phyloP scores from a whole-genome alignment of 2,329 filamentous ascomycete species.

The Fusarium proliferatum region DNA sequence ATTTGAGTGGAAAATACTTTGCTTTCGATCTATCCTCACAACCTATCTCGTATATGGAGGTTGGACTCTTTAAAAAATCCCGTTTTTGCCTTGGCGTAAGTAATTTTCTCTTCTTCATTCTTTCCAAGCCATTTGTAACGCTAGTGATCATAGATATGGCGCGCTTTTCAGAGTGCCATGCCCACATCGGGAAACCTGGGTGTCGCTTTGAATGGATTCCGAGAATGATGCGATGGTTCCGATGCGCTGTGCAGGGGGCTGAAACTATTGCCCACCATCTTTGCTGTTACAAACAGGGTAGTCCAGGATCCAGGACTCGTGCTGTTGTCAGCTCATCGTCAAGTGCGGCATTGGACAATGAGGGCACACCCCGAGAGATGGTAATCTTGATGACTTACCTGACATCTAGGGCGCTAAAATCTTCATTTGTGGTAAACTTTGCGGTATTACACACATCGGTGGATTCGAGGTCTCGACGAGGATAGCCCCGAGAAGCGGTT shows the following conservation, averaged over 20 bases:
- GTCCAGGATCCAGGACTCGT: neutral
- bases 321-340: too few species aligned
- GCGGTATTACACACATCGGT: accelerated
- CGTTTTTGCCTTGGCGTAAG: neutral
- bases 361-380: neutral
- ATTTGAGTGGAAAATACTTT: neutral
- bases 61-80: neutral
- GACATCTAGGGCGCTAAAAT: accelerated
- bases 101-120: neutral
- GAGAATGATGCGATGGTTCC: neutral
- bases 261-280: too few species aligned
- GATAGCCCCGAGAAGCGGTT: neutral
- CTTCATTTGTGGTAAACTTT: neutral
- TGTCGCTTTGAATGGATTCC: neutral
- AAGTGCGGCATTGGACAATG: accelerated
- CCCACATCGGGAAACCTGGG: neutral
- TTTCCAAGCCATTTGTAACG: accelerated
- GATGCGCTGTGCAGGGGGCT: neutral
- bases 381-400: accelerated
- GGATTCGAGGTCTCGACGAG: neutral
- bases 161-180: neutral
- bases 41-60: neutral
- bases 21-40: neutral
- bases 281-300: neutral
- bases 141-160: neutral